Conservation (phyloP, 2,329 filamentous ascomycete genomes). For the Calonectria pteridis region DNA sequence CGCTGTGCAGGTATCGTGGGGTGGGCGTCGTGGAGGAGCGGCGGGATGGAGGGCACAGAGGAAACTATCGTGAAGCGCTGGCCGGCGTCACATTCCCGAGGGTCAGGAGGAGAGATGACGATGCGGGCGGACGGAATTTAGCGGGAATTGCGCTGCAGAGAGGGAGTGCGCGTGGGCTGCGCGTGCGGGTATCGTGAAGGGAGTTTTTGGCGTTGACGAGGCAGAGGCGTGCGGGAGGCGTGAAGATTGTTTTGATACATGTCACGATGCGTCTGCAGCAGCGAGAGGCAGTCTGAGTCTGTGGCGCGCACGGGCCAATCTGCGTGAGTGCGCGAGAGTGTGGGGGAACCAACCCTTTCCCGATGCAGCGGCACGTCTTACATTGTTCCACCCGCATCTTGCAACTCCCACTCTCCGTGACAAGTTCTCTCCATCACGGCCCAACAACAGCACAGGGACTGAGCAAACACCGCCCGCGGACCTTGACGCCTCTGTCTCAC, state of each 20-base stretch:
- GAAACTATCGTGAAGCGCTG: conserved; percentile 9
- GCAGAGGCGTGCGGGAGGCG: conserved; percentile 2
- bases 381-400: background rate
- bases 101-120: background rate
- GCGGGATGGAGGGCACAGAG: conserved; percentile 1
- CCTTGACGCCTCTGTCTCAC: background rate
- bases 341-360: conserved; percentile 3
- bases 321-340: background rate
- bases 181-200: conserved; percentile 5
- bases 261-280: conserved; percentile 1
- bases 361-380: conserved; percentile 7
- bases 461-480: background rate
- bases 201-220: conserved; percentile 16
- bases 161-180: background rate
- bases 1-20: conserved; percentile 22
- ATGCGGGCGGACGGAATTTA: background rate
- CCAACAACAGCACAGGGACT: background rate
- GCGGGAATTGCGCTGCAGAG: background rate
- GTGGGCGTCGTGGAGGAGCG: conserved; percentile 25
- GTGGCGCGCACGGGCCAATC: conserved; percentile 13
- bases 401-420: background rate
- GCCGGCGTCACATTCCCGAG: conserved; percentile 4
- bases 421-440: background rate
- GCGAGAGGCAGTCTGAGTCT: background rate
- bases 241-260: conserved; percentile 21